Evolutionary conservation across 2,329 filamentous ascomycete species (phyloP).

Genomic region (Penicillium sp.): DNA sequence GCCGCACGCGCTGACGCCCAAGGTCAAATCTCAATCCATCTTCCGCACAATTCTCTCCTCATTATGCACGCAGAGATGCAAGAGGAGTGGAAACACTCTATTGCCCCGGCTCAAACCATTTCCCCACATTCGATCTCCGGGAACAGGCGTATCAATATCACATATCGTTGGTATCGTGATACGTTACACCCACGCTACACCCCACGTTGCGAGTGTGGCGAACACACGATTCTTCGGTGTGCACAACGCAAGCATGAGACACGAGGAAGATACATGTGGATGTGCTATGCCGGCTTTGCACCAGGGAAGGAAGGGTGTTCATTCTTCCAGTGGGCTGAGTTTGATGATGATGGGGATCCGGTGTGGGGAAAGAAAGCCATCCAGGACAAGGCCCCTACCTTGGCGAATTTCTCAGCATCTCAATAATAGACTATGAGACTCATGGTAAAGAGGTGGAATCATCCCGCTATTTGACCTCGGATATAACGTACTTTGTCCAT

Average conservation of each 20-base stretch:
- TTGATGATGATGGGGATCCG: constrained; percentile 82
- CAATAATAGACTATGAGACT: constrained; percentile 13
- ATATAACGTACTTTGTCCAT: background rate
- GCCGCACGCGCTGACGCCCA: constrained; percentile 56
- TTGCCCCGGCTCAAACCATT: constrained; percentile 71
- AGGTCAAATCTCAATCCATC: constrained; percentile 87
- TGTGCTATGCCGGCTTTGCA: constrained; percentile 69
- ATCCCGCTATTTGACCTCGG: background rate
- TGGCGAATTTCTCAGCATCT: constrained; percentile 28
- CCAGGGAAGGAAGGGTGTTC: constrained; percentile 58
- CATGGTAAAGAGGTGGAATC: background rate
- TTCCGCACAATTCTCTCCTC: constrained; percentile 89
- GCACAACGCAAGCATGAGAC: constrained; percentile 76
- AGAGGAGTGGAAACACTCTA: constrained; percentile 91
- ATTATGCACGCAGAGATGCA: constrained; percentile 99
- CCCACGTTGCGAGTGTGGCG: constrained; percentile 71
- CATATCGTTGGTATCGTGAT: constrained; percentile 81
- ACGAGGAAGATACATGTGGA: constrained; percentile 84
- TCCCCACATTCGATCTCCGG: constrained; percentile 81
- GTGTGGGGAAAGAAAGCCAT: constrained; percentile 49
- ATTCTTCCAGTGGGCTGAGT: constrained; percentile 82
- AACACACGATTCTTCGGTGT: constrained; percentile 69
- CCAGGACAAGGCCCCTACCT: constrained; percentile 20
- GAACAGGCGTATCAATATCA: constrained; percentile 84
- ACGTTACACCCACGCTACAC: constrained; percentile 74